Percentiles rank a stretch among this genome's conserved stretches.
phyloP scores from a whole-genome alignment of 169 alveolate species.

The Cryptosporidium felis region DNA sequence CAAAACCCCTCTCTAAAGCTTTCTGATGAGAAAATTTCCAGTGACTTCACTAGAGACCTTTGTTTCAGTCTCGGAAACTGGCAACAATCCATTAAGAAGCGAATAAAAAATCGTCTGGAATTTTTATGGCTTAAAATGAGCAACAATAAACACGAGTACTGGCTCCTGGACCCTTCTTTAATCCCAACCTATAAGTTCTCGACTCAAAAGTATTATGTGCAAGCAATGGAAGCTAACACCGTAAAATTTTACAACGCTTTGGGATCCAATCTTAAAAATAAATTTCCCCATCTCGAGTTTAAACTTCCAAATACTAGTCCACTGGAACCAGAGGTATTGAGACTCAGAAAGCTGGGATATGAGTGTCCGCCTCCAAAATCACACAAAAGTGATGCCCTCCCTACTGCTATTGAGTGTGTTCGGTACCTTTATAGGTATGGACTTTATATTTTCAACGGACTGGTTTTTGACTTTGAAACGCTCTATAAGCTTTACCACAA shows the following conservation, averaged over 20 bases:
- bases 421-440: constrained; percentile 59
- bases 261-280: neutral
- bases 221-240: neutral
- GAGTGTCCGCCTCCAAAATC: constrained; percentile 49
- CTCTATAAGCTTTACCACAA: constrained; percentile 17
- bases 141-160: constrained; percentile 2
- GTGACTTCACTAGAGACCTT: constrained; percentile 11
- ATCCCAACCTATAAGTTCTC: neutral
- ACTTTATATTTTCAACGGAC: constrained; percentile 42
- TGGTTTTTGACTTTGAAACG: constrained; percentile 6
- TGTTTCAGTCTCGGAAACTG: constrained; percentile 42
- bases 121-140: constrained; percentile 50
- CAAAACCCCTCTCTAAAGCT: neutral
- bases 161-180: neutral
- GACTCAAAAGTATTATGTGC: neutral
- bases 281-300: constrained; percentile 29
- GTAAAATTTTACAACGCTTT: neutral
- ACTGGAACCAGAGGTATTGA: constrained; percentile 20
- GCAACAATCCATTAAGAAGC: constrained; percentile 30
- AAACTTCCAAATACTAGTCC: constrained; percentile 59
- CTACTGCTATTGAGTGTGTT: constrained; percentile 25
- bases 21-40: constrained; percentile 10
- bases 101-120: constrained; percentile 16
- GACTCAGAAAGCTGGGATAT: constrained; percentile 37
- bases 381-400: constrained; percentile 21